Base-by-base conservation (phyloP, 2,329 filamentous ascomycete genomes). In the Ophiocordyceps camponoti-rufipedis region DNA sequence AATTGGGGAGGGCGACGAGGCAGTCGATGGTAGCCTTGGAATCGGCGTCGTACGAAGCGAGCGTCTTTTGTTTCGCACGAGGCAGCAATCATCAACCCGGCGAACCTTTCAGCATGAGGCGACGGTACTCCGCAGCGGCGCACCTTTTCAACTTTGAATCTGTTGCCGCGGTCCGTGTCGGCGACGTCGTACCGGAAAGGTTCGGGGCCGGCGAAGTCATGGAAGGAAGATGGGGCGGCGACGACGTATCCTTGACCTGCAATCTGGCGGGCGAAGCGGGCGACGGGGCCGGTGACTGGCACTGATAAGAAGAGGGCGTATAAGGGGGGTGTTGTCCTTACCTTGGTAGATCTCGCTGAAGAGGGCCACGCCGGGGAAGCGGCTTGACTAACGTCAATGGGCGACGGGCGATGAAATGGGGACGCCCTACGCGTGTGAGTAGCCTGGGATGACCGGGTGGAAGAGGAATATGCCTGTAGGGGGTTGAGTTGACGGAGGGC, bases 301-400 rank as follows among this genome's bases (percentile, higher is more conserved):
- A 8, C 7, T 4, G 4, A 16, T 38, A 6, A 35, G 33, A 14
- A n/a, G 23, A 23, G 23, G 23, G 23, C 23, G 33, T 35, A 12
- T 14, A 35, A n/a, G 14, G 14, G 16, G 28, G 43, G 28, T 28
- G 44, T 5, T 11, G 41, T 23, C 5, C 23, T 23, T 40, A 48
- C 86, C 87, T 78, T 95, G 88, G 58, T 95, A 95, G 56, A 95
- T 95, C 65, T 95, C 88, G 54, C 82, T 88, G 60, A 94, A 95
- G 47, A 95, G 71, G 13, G 85, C 82, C 5, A 95, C 84, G 18
- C 84, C 87, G 0, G 87, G 87, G 56, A 94, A 94, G 44, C 71
- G 69, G 29, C 75, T 77, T 39, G 16, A 16, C 35, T 6, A n/a
- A 38, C 14, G 35, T 38, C 35, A 38, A 38, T 16, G 35, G 35